Evolutionary conservation across 768 basidiomycete species (phyloP), one percentile per base, ranked within the genome.

Genomic region (Tulasnella sp.): DNA sequence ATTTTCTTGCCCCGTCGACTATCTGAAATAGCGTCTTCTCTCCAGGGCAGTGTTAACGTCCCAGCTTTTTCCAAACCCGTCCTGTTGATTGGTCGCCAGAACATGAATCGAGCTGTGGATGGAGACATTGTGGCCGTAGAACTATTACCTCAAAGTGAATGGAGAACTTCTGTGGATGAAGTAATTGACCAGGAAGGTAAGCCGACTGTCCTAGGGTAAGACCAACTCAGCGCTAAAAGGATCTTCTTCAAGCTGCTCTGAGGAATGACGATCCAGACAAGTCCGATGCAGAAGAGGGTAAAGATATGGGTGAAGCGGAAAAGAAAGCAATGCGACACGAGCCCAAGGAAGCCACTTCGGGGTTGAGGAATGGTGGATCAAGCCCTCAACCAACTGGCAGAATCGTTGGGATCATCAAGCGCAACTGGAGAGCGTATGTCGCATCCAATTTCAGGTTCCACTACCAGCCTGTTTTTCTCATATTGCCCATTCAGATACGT

Each of bases 81-180:
- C 12, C 89, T 99, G 1, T 88, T 99, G 6, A 89, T 95, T 42
- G 97, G 97, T 0, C 89, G 96, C 41, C 93, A 96, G 85, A 92
- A 96, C 81, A 98, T 98, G 94, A 99, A 99, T 85, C 92, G 98
- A 24, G 93, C 96, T 0, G 94, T 98, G 14, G 90, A 97, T 46
- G 97, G 98, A 1, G 98, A 99, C 83, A 87, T 97, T 18, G 97
- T 99, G 0, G 96, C 92, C 0, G 92, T 99, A 14, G 92, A 98
- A 85, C 87, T 99, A 0, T 94, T 98, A 81, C 89, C 92, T 14
- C 92, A 96, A 86, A 90, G 87, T 3, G 93, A 98, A 83, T 99
- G 98, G 98, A 96, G 93, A 85, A 92, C 95, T 1, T 93, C 96
- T 8, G 92, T 92, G 2, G 93, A 98, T 82, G 95, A 97, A 84